These are phyloP conservation scores for Pochonia chlamydosporia DNA, from an alignment of 2,329 filamentous ascomycete genomes.

Conservation along the genomic window DNA sequence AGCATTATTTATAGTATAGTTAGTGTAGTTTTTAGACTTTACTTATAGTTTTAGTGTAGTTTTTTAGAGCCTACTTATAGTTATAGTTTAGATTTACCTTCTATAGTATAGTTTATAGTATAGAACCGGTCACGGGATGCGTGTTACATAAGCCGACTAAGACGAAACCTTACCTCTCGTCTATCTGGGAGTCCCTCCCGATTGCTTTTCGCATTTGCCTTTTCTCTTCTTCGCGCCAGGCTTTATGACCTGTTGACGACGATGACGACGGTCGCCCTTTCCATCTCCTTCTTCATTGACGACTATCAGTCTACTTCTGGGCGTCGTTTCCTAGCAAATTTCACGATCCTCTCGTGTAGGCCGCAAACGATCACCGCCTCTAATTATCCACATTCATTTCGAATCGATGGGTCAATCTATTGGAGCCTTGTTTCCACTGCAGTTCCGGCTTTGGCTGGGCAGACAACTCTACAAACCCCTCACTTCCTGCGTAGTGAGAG, in stretches of 20 bases:
- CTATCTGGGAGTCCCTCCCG: too few relatives aligned
- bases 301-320: neutral
- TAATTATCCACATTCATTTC: neutral
- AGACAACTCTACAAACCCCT: conserved; percentile 14
- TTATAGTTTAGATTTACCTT: too few relatives aligned
- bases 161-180: too few relatives aligned
- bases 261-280: too few relatives aligned
- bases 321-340: too few relatives aligned
- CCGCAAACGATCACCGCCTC: neutral
- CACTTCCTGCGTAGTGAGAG: conserved; percentile 10
- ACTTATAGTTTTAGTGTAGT: too few relatives aligned
- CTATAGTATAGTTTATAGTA: too few relatives aligned
- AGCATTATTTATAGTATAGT: too few relatives aligned
- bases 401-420: conserved; percentile 19
- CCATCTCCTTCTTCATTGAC: neutral
- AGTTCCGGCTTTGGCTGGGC: conserved; percentile 21
- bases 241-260: too few relatives aligned
- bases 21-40: too few relatives aligned
- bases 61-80: too few relatives aligned
- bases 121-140: neutral
- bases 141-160: neutral
- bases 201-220: too few relatives aligned
- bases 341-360: neutral
- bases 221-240: neutral
- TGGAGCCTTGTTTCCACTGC: conserved; percentile 16